phyloP scores from a whole-genome alignment of 2,329 filamentous ascomycete genomes.

The Ceratocystis colombiana region DNA sequence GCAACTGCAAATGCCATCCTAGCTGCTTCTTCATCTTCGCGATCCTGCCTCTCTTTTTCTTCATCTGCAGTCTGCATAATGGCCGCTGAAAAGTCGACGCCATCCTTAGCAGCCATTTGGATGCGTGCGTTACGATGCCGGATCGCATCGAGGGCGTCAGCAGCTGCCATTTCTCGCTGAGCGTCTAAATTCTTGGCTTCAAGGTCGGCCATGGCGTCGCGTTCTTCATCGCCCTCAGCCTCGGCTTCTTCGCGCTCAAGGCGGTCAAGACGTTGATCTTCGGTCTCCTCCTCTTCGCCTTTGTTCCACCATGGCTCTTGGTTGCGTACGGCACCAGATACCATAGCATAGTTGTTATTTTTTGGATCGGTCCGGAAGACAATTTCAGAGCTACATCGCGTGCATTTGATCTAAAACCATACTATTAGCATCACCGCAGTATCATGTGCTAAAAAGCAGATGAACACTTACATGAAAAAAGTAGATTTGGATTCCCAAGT shows the following conservation, averaged over 20 bases:
- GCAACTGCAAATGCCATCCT: constrained; percentile 62
- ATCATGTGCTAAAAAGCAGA: not conserved
- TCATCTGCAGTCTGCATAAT: constrained; percentile 47
- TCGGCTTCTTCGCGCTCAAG: constrained; percentile 65
- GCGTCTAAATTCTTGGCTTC: constrained; percentile 91
- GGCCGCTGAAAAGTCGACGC: constrained; percentile 47
- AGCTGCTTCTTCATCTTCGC: constrained; percentile 75
- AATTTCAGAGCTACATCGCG: constrained; percentile 74
- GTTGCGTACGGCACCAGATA: constrained; percentile 79
- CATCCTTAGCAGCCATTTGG: constrained; percentile 62
- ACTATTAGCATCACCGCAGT: not conserved
- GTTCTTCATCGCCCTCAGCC: constrained; percentile 55
- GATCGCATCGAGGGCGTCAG: constrained; percentile 92
- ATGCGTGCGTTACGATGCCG: constrained; percentile 80
- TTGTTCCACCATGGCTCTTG: constrained; percentile 77
- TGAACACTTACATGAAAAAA: constrained; percentile 54
- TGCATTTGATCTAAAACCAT: constrained; percentile 57
- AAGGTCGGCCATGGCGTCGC: constrained; percentile 88
- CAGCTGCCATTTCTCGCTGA: constrained; percentile 90
- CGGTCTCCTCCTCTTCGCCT: constrained; percentile 60
- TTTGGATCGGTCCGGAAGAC: constrained; percentile 92
- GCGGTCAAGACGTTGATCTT: constrained; percentile 76
- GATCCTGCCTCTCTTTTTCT: constrained; percentile 56
- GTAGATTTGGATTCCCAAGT: constrained; percentile 78
- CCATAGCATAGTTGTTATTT: constrained; percentile 77